phyloP scores from a whole-genome alignment of 116 monocot genomes.

The Trichopus zeylanicus region DNA sequence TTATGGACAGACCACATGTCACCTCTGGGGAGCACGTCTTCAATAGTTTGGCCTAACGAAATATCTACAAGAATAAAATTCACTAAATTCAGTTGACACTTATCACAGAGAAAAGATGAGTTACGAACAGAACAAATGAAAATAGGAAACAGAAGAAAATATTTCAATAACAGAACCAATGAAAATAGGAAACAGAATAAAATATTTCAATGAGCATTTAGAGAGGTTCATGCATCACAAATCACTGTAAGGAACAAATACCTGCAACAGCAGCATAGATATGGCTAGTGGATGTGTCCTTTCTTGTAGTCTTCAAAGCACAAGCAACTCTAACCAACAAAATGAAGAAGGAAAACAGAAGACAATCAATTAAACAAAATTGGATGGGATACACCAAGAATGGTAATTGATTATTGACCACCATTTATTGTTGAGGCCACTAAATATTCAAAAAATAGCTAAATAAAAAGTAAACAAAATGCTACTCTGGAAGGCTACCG shows the following conservation, averaged over 20 bases:
- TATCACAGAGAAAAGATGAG: background rate
- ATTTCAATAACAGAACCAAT: too few relatives aligned
- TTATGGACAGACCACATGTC: constrained; percentile 97
- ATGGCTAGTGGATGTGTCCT: background rate
- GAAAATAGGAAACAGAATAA: too few relatives aligned
- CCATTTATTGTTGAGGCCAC: background rate
- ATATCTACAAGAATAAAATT: constrained; percentile 25
- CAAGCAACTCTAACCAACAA: background rate
- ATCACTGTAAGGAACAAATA: background rate
- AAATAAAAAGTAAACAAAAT: too few relatives aligned
- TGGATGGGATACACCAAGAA: background rate
- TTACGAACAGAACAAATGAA: background rate
- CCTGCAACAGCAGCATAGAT: constrained; percentile 5
- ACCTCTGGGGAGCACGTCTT: constrained; percentile 49
- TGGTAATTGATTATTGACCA: background rate
- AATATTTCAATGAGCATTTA: constrained; percentile 3
- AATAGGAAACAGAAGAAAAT: background rate
- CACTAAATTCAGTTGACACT: background rate
- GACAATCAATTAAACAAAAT: background rate
- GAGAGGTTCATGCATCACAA: too few relatives aligned
- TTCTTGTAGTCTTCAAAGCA: constrained; percentile 1
- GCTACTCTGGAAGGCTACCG: too few relatives aligned
- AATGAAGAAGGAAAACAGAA: background rate
- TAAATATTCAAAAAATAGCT: too few relatives aligned
- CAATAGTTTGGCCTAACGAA: constrained; percentile 37